phyloP scores from a whole-genome alignment of 306 rosid genomes.

The Ochetophila trinervis region DNA sequence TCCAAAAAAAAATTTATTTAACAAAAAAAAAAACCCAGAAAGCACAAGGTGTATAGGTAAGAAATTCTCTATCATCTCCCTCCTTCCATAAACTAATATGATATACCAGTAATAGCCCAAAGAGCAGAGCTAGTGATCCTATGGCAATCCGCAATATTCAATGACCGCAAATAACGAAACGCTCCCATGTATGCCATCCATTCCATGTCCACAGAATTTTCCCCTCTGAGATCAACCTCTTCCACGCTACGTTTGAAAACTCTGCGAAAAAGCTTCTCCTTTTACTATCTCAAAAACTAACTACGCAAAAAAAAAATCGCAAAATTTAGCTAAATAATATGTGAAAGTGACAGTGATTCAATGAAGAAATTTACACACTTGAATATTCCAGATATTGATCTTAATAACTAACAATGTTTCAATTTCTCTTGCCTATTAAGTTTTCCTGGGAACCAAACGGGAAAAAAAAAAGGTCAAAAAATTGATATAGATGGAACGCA shows the following conservation, averaged over 20 bases:
- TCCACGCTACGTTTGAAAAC: slow-evolving; percentile 67
- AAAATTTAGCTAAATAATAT: too few species aligned
- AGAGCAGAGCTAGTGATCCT: slow-evolving; percentile 60
- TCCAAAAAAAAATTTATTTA: slow-evolving; percentile 7
- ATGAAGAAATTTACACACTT: too few species aligned
- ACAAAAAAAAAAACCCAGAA: background rate
- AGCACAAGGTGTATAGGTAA: background rate
- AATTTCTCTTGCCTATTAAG: too few species aligned
- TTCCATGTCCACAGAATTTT: slow-evolving; percentile 59
- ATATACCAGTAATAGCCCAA: slow-evolving; percentile 75
- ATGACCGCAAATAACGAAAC: slow-evolving; percentile 48
- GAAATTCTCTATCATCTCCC: background rate
- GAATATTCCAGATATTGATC: too few species aligned
- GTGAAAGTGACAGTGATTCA: too few species aligned
- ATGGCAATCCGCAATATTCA: slow-evolving; percentile 63
- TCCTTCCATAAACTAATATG: background rate
- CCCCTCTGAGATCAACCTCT: slow-evolving; percentile 61
- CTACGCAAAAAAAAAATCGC: background rate
- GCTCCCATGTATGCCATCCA: slow-evolving; percentile 98
- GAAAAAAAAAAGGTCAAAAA: background rate
- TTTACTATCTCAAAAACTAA: background rate
- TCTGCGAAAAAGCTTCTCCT: slow-evolving; percentile 27
- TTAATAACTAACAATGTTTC: too few species aligned
- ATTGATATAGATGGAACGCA: slow-evolving; percentile 3
- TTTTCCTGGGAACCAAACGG: background rate